These are phyloP conservation scores for Herpotrichia juniperi DNA, from an alignment of 2,329 filamentous ascomycete genomes.

Conservation along the genomic window DNA sequence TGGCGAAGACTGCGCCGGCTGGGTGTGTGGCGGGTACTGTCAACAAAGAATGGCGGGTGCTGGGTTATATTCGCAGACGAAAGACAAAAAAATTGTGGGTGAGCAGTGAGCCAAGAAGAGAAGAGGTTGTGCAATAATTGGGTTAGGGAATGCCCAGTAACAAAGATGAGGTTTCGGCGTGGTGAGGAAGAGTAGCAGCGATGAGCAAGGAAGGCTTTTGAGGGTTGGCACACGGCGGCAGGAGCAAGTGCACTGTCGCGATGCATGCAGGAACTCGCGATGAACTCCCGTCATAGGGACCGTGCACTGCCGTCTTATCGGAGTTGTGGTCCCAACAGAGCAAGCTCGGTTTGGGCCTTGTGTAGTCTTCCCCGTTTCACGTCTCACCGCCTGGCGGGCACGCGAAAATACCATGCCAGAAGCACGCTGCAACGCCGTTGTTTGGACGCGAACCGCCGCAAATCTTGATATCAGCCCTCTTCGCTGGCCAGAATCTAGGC, in stretches of 20 bases:
- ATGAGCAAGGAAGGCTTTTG: constrained; percentile 14
- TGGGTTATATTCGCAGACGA: constrained; percentile 5
- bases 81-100: constrained; percentile 18
- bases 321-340: too few species aligned
- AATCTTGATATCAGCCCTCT: too few species aligned
- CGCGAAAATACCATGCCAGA: too few species aligned
- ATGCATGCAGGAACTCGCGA: constrained; percentile 42
- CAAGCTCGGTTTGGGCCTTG: too few species aligned
- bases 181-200: constrained; percentile 14
- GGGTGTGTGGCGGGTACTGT: constrained; percentile 8
- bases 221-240: constrained; percentile 14
- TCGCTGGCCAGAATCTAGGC: too few species aligned
- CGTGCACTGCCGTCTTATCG: too few species aligned
- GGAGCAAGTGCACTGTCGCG: constrained; percentile 24
- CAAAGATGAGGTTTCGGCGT: constrained; percentile 5
- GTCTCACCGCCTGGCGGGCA: too few species aligned
- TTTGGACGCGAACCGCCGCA: too few species aligned
- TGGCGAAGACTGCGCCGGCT: constrained; percentile 47
- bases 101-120: constrained; percentile 17
- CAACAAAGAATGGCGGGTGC: constrained; percentile 13
- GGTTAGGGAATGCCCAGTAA: constrained; percentile 6
- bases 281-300: constrained; percentile 6
- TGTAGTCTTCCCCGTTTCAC: too few species aligned
- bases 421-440: too few species aligned
- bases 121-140: constrained; percentile 11